Evolutionary conservation across 768 basidiomycete species (phyloP).

Genomic region (Lentinula raphanica): DNA sequence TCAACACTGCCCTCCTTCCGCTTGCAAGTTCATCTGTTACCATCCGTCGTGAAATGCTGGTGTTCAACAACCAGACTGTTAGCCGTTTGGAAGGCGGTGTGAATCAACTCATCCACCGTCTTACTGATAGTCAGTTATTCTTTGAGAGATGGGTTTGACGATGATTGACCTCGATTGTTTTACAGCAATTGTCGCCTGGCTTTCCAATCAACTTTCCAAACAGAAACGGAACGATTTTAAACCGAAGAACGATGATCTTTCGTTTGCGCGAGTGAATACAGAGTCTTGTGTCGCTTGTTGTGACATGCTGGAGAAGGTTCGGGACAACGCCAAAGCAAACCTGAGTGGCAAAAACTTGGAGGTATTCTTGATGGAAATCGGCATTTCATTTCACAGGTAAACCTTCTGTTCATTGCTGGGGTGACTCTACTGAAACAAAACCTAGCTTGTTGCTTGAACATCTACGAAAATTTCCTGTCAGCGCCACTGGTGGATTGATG

Average conservation of each 20-base stretch:
- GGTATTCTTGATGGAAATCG: slow-evolving; percentile 88
- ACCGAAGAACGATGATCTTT: slow-evolving; percentile 91
- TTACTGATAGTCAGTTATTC: slow-evolving; percentile 67
- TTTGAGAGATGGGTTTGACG: neutral
- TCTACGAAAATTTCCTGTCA: slow-evolving; percentile 93
- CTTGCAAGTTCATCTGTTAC: slow-evolving; percentile 83
- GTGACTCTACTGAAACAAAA: neutral
- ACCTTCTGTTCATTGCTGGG: slow-evolving; percentile 9
- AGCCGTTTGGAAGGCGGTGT: slow-evolving; percentile 80
- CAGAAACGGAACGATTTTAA: slow-evolving; percentile 98
- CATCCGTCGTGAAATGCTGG: slow-evolving; percentile 84
- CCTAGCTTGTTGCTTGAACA: slow-evolving; percentile 86
- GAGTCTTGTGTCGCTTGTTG: slow-evolving; percentile 88
- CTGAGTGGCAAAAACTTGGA: slow-evolving; percentile 92
- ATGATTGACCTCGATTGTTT: neutral
- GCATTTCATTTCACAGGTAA: slow-evolving; percentile 88
- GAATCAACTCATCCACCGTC: slow-evolving; percentile 73
- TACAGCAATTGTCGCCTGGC: slow-evolving; percentile 68
- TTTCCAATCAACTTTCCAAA: slow-evolving; percentile 72
- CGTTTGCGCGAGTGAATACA: slow-evolving; percentile 91
- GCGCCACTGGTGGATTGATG: slow-evolving; percentile 95
- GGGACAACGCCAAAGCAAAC: slow-evolving; percentile 67
- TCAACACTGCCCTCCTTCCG: slow-evolving; percentile 85
- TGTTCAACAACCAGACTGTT: slow-evolving; percentile 86
- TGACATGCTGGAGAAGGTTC: slow-evolving; percentile 76